phyloP scores from a whole-genome alignment of 495 filamentous ascomycete genomes.

The Neurospora sp. region DNA sequence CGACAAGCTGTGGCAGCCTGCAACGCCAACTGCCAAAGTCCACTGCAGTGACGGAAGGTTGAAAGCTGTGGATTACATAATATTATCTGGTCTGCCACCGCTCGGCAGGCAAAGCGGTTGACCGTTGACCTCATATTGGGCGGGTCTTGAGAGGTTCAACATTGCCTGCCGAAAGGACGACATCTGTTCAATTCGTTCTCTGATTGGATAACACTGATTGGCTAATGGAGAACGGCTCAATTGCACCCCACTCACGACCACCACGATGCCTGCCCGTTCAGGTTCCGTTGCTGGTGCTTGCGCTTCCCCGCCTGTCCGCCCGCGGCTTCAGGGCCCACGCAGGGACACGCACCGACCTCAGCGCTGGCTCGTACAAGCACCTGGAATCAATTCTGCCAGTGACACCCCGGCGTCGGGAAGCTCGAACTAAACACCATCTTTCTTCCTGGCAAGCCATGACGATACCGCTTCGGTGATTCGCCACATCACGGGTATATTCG shows the following conservation, averaged over 20 bases:
- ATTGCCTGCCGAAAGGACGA: neutral
- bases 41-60: neutral
- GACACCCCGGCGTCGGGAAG: neutral
- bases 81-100: neutral
- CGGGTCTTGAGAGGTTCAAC: neutral
- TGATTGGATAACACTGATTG: neutral
- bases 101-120: neutral
- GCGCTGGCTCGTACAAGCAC: neutral
- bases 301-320: neutral
- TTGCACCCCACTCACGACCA: neutral
- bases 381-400: neutral
- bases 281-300: neutral
- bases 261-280: neutral
- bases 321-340: neutral
- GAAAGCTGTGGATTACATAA: constrained; percentile 16
- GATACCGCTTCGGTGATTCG: neutral
- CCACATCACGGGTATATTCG: neutral
- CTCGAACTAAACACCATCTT: neutral
- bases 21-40: constrained; percentile 1
- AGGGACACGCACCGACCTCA: neutral
- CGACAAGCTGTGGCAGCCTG: constrained; percentile 31
- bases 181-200: neutral
- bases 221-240: neutral
- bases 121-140: neutral
- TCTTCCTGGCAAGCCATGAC: neutral